Evolutionary conservation across 805 yeast genomes (phyloP).

Genomic region (Pichia rugopelliculosa): DNA sequence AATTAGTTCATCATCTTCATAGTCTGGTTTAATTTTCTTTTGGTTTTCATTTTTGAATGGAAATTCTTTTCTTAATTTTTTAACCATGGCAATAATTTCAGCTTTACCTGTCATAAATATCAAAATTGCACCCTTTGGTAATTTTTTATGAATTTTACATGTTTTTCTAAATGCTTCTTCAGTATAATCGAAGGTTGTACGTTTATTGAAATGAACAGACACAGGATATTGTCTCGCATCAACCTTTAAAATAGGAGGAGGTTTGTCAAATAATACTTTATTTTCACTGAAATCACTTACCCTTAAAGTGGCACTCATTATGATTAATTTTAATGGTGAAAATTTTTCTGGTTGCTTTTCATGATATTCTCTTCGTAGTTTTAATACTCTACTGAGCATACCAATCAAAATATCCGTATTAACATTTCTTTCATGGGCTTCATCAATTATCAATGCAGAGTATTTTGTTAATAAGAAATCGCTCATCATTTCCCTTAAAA

Average conservation of each 20-base stretch:
- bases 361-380: conserved; percentile 54
- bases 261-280: conserved; percentile 48
- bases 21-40: conserved; percentile 7
- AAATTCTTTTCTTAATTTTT: conserved; percentile 57
- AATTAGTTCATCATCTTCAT: conserved; percentile 29
- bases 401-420: conserved; percentile 96
- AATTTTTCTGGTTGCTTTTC: conserved; percentile 37
- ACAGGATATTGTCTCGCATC: conserved; percentile 95
- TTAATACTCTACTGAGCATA: conserved; percentile 80
- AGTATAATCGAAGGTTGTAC: conserved; percentile 69
- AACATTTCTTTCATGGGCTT: conserved; percentile 95
- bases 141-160: conserved; percentile 72
- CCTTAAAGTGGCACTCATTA: conserved; percentile 96
- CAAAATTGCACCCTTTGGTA: conserved; percentile 93
- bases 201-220: conserved; percentile 77
- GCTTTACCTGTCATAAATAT: conserved; percentile 92
- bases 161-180: conserved; percentile 84
- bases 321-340: conserved; percentile 69
- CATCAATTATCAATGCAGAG: conserved; percentile 86
- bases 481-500: conserved; percentile 84
- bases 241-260: conserved; percentile 85
- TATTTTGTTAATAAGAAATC: conserved; percentile 78
- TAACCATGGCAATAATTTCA: conserved; percentile 76
- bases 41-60: conserved; percentile 38
- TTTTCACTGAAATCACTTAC: conserved; percentile 92